These are phyloP conservation scores for Tetradesmus obliquus DNA, from an alignment of 139 green algal species.

Conservation along the genomic window DNA sequence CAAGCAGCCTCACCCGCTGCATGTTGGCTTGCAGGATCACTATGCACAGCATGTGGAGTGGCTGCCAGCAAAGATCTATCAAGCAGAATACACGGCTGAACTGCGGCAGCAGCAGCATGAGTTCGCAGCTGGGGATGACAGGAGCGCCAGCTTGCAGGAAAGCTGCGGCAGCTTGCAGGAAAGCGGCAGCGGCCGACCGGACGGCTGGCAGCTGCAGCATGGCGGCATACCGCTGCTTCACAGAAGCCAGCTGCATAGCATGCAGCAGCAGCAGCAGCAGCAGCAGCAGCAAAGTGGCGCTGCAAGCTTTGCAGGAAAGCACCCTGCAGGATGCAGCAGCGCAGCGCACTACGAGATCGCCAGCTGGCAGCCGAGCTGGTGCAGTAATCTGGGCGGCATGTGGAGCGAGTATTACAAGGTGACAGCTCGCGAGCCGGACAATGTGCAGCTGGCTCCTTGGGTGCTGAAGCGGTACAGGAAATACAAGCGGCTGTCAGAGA, in stretches of 20 bases:
- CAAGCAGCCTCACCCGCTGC: background rate
- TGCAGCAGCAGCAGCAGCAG: constrained; percentile 19
- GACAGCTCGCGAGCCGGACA: constrained; percentile 38
- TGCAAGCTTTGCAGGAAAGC: background rate
- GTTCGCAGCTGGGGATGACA: background rate
- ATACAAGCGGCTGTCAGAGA: constrained; percentile 1
- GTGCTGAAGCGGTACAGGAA: constrained; percentile 45
- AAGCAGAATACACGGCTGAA: constrained; percentile 4
- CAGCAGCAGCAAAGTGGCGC: background rate
- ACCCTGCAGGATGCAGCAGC: background rate
- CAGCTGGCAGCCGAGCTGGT: background rate
- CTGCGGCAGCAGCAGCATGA: constrained; percentile 26
- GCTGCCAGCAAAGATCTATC: constrained; percentile 55
- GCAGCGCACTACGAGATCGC: background rate
- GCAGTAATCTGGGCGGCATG: constrained; percentile 32
- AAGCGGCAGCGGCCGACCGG: background rate
- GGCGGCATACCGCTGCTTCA: constrained; percentile 1
- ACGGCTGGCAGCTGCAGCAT: background rate
- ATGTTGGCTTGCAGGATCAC: constrained; percentile 27
- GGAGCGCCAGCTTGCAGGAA: background rate
- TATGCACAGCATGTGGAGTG: constrained; percentile 27
- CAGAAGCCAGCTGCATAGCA: background rate
- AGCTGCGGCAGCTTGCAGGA: background rate
- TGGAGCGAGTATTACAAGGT: constrained; percentile 58
- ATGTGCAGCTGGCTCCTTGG: constrained; percentile 54